Evolutionary conservation across 768 basidiomycete genomes (phyloP), one percentile per base, ranked within the genome.

Genomic region (Phaffia tasmanica): DNA sequence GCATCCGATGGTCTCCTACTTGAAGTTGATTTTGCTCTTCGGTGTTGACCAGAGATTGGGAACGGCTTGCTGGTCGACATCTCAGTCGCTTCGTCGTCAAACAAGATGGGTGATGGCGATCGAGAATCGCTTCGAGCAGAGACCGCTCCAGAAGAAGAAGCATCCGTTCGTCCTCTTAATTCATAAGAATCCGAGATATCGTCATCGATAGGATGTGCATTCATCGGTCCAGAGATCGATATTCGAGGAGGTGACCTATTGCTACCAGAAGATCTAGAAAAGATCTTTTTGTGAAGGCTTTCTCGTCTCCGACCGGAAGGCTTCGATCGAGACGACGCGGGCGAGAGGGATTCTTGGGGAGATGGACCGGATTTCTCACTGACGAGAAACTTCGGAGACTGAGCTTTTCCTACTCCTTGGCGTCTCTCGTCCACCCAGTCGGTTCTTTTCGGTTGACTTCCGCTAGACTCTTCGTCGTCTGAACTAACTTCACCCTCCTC

Each of bases 241-340:
- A 42, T 42, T 42, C 35, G 35, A 42, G 35, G 35, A 42, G 35
- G 35, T 11, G 35, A 42, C 35, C 11, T 42, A 11, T 42, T 42
- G 35, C 35, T 11, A 42, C 35, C 35, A 16, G 59, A 61, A 27
- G 59, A 61, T 18, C 32, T 61, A 1, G 46, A 27, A 1, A 58
- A 47, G 18, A 68, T 46, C 56, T 68, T 62, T 29, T 62, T 54
- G 25, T 57, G 58, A 1, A 68, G 47, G 30, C 35, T 57, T 25
- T 54, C 67, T 19, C 67, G 58, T 18, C 47, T 18, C 46, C 67
- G 62, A n/a, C 46, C 67, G 46, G n/a, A n/a, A 42, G 64, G 64
- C 50, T 62, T 67, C 35, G 29, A 59, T n/a, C 32, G 32, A 5
- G 62, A 55, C 51, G 15, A n/a, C 21, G 49, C 5, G 32, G 21